phyloP scores from a whole-genome alignment of 2,329 filamentous ascomycete species.

The Exophiala sideris region DNA sequence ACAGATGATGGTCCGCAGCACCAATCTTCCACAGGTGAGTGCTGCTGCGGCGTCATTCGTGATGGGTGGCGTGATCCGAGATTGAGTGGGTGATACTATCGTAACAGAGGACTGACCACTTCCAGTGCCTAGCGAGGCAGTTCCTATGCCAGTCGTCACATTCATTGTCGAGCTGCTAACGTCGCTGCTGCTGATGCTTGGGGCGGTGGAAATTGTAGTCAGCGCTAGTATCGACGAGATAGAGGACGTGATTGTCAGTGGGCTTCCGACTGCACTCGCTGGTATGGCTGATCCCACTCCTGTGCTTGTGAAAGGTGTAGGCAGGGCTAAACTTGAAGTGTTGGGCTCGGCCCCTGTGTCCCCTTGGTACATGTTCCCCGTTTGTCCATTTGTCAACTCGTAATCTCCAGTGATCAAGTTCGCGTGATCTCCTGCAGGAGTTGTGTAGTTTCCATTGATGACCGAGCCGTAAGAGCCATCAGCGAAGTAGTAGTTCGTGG shows the following conservation, averaged over 20 bases:
- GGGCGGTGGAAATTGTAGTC: background rate
- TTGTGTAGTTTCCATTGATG: constrained; percentile 43
- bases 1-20: background rate
- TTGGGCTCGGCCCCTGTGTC: constrained; percentile 40
- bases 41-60: background rate
- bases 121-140: background rate
- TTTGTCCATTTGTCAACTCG: constrained; percentile 36
- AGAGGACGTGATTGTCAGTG: constrained; percentile 8
- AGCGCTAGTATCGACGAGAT: background rate
- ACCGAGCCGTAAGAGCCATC: constrained; percentile 48
- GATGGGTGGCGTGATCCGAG: background rate
- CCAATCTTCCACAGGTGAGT: too few species aligned
- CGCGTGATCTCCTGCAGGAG: constrained; percentile 35
- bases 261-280: constrained; percentile 40
- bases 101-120: background rate
- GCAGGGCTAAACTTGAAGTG: constrained; percentile 43
- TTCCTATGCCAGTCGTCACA: background rate
- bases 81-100: background rate
- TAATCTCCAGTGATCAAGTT: constrained; percentile 47
- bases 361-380: constrained; percentile 45
- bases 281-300: constrained; percentile 49
- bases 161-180: background rate
- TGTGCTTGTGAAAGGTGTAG: constrained; percentile 45
- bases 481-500: constrained; percentile 48
- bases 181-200: background rate